Percentiles rank a stretch among this genome's conserved stretches.
Evolutionary conservation across 306 rosid species (phyloP).

Genomic region (Herpetospermum pedunculosum): DNA sequence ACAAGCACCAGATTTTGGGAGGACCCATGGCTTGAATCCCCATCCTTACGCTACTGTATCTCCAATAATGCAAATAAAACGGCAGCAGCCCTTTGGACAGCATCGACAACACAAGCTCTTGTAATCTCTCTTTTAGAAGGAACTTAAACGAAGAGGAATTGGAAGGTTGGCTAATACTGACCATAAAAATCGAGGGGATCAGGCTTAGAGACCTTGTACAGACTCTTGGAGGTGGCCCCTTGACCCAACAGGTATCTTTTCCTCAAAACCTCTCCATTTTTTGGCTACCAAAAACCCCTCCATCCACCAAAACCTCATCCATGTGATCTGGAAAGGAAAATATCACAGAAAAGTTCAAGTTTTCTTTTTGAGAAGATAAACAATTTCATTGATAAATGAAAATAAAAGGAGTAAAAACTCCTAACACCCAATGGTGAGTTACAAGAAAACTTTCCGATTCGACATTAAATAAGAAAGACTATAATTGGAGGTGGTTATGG

Average conservation of each 20-base stretch:
- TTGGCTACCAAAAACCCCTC: background rate
- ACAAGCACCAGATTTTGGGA: background rate
- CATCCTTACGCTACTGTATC: background rate
- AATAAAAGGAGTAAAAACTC: no score
- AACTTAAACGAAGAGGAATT: background rate
- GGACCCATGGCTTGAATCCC: background rate
- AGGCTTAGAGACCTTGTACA: background rate
- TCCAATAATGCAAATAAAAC: background rate
- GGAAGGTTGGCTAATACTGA: background rate
- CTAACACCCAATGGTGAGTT: no score
- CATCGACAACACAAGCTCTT: background rate
- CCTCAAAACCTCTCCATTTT: background rate
- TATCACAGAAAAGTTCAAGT: background rate
- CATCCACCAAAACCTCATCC: background rate
- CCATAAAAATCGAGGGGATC: background rate
- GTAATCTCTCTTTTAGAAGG: background rate
- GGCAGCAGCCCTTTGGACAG: background rate
- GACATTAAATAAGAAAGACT: no score
- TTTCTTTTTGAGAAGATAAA: no score
- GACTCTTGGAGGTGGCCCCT: background rate
- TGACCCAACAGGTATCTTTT: background rate
- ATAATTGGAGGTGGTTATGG: background rate
- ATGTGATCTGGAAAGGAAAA: background rate
- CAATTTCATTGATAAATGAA: no score
- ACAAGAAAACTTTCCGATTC: no score